Evolutionary conservation across 140 eudicot species (phyloP).

Genomic region (Senecio squalidus): DNA sequence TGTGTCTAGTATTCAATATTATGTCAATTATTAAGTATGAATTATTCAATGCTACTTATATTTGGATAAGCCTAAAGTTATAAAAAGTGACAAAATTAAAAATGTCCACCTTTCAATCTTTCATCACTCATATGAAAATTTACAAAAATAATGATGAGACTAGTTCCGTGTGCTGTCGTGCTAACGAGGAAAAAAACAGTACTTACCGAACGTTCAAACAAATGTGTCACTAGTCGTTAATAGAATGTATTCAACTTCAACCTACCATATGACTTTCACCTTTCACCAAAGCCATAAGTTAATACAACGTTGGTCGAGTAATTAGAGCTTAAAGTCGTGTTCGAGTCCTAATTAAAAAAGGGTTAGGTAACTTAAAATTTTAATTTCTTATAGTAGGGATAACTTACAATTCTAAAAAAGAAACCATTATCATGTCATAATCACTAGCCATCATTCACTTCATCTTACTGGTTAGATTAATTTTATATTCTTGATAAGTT

Average conservation of each 20-base stretch:
- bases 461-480: neutral
- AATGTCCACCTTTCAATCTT: neutral
- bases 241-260: too few relatives aligned
- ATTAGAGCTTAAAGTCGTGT: too few relatives aligned
- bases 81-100: neutral
- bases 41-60: slow-evolving; percentile 10
- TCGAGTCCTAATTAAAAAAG: too few relatives aligned
- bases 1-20: neutral
- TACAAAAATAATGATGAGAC: too few relatives aligned
- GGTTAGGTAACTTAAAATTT: neutral
- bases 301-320: too few relatives aligned
- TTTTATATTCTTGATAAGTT: too few relatives aligned
- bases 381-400: neutral
- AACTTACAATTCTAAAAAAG: neutral
- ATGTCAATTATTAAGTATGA: slow-evolving; percentile 19
- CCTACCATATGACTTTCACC: too few relatives aligned
- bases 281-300: too few relatives aligned
- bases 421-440: slow-evolving; percentile 13
- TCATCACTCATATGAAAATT: too few relatives aligned
- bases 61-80: slow-evolving; percentile 7
- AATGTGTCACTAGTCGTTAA: neutral
- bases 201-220: neutral
- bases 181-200: neutral
- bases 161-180: neutral
- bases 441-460: slow-evolving; percentile 5